A percentile compares a stretch with the other conserved stretches of the same genome.
These are phyloP conservation scores for Cichorium intybus DNA, from an alignment of 140 eudicot genomes.

Conservation along the genomic window DNA sequence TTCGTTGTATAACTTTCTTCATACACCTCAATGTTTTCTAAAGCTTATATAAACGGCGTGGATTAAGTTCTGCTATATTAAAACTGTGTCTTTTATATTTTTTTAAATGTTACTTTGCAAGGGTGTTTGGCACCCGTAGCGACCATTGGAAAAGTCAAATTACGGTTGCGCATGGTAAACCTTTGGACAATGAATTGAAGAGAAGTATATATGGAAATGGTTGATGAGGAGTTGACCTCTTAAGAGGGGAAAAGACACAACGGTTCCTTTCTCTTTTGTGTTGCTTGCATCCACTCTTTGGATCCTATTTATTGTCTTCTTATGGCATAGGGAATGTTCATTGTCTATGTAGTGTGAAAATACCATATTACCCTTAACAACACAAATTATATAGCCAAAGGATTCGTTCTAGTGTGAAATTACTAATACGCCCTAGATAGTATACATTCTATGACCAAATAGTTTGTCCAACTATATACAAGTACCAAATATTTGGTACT, in stretches of 20 bases:
- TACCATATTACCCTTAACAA: conserved; percentile 10
- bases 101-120: neutral
- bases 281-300: conserved; percentile 34
- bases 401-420: neutral
- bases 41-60: neutral
- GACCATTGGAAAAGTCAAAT: conserved; percentile 2
- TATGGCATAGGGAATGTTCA: conserved; percentile 30
- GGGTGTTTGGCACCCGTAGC: neutral
- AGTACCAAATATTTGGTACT: conserved; percentile 21
- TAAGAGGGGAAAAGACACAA: conserved; percentile 24
- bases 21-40: neutral
- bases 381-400: neutral
- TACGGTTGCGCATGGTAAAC: conserved; percentile 2
- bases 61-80: neutral
- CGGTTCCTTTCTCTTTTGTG: conserved; percentile 32
- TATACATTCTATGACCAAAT: conserved; percentile 16
- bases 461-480: conserved; percentile 20
- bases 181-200: neutral
- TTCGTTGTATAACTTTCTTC: neutral
- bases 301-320: conserved; percentile 24
- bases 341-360: conserved; percentile 7
- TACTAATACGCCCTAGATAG: conserved; percentile 13
- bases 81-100: neutral
- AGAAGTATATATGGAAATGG: conserved; percentile 14
- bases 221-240: conserved; percentile 33